Base-by-base conservation (phyloP, 192 early-diverging fungal species). In the Linnemannia zychae region DNA sequence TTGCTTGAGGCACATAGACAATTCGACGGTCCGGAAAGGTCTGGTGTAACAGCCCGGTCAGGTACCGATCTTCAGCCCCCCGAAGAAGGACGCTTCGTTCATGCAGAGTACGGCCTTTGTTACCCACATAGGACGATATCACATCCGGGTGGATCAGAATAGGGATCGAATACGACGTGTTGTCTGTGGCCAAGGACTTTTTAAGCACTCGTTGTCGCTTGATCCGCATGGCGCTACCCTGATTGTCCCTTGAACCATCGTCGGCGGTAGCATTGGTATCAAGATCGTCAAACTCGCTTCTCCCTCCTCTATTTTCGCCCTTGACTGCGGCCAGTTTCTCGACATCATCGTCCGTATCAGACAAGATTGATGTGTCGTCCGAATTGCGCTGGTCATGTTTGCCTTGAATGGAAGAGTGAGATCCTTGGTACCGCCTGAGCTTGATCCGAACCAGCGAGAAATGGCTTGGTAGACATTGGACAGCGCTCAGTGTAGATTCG, bases 391-490 rank as follows among this genome's bases (percentile, higher is more conserved):
- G 63, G 17, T 63, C 17, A 34, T n/a, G 2, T 15, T 53, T 72
- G 15, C 15, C 24, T 1, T n/a, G 18, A 16, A 12, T 16, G 7
- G 24, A 28, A 33, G 47, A 20, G 11, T 33, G 44, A 46, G 37
- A 34, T 11, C 37, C 67, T 49, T 22, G 50, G 28, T 72, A 4
- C 12, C 60, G 36, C 75, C 31, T 68, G 48, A 73, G 24, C 72
- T 83, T 83, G 76, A 83, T 83, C 18, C 76, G 46, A 6, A 78
- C n/a, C 33, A 83, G 17, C 36, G 75, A 77, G n/a, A 83, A 74
- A 17, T 48, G 57, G n/a, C 71, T 76, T 9, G 81, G 72, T 7
- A 83, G 67, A 65, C 81, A 73, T 31, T 77, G 71, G 18, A 78
- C 71, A 18, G 67, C 38, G 4, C 81, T 76, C n/a, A 78, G 22